Evolutionary conservation across 371 early-diverging fungal species (phyloP).

Genomic region (Mortierella sp.): DNA sequence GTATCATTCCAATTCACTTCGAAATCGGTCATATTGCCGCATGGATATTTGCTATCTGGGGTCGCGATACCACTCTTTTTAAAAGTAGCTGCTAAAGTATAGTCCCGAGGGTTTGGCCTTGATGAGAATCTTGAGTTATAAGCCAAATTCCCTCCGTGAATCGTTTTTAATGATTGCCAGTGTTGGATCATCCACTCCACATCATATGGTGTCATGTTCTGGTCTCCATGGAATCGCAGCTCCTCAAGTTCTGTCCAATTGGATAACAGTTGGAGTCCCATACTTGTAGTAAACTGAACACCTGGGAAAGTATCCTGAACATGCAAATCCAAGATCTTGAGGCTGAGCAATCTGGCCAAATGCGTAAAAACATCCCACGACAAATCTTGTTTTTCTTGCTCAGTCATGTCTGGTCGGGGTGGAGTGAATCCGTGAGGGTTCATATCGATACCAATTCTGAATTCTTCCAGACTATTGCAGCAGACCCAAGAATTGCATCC

Average conservation of each 20-base stretch:
- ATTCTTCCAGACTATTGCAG: conserved; percentile 2
- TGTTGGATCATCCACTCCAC: not conserved
- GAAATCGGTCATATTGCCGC: too few species aligned
- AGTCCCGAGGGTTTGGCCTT: not conserved
- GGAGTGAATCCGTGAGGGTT: not conserved
- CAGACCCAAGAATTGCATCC: conserved; percentile 1
- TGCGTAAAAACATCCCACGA: not conserved
- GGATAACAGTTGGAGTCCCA: not conserved
- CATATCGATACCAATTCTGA: not conserved
- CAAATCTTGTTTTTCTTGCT: not conserved
- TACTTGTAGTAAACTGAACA: not conserved
- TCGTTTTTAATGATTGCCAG: not conserved
- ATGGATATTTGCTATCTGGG: not conserved
- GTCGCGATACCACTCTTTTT: not conserved
- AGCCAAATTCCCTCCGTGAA: not conserved
- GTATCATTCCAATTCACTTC: too few species aligned
- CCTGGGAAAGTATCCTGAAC: too few species aligned
- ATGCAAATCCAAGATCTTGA: conserved; percentile 3
- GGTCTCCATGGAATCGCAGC: not conserved
- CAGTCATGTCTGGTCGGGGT: not conserved
- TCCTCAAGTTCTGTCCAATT: not conserved
- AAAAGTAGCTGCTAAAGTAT: not conserved
- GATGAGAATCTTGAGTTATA: not conserved
- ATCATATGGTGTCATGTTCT: not conserved
- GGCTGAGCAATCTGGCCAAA: not conserved